phyloP scores from a whole-genome alignment of 345 rosid genomes.

The Psidium guajava region DNA sequence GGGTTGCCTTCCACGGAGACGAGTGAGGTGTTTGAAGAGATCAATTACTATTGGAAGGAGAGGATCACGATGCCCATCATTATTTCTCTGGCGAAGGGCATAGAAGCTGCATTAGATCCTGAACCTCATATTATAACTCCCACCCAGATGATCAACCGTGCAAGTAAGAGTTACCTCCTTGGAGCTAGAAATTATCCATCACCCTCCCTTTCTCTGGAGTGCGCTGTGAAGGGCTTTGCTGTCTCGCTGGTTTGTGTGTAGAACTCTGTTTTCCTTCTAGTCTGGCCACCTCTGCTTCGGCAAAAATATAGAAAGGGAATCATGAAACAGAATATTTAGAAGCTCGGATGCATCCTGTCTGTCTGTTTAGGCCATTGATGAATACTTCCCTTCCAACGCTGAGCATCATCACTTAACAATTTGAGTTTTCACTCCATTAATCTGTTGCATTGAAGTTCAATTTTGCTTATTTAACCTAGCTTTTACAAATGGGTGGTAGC shows the following conservation, averaged over 20 bases:
- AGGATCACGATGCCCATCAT: conserved; percentile 55
- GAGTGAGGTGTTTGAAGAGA: conserved; percentile 49
- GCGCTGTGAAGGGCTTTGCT: not conserved
- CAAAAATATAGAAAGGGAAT: not conserved
- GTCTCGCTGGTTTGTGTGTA: not conserved
- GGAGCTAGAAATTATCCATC: not conserved
- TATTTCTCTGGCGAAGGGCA: conserved; percentile 68
- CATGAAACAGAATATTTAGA: not conserved
- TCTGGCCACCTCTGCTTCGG: not conserved
- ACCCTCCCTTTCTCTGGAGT: not conserved
- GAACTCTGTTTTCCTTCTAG: not conserved
- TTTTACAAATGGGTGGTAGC: not conserved
- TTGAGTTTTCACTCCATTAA: not conserved
- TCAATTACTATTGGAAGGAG: conserved; percentile 64
- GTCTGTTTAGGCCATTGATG: not conserved
- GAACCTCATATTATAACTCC: conserved; percentile 71
- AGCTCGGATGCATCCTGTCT: not conserved
- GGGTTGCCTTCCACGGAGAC: conserved; percentile 83
- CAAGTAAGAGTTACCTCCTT: conserved; percentile 33
- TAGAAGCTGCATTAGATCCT: conserved; percentile 66
- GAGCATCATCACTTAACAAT: not conserved
- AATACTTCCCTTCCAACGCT: not conserved
- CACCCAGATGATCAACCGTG: conserved; percentile 57
- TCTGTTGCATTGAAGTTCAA: not conserved
- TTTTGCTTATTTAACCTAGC: not conserved